Percentiles rank a stretch among this genome's conserved stretches.
phyloP scores from a whole-genome alignment of 352 stramenopile species.

The Phytophthora palmivora region DNA sequence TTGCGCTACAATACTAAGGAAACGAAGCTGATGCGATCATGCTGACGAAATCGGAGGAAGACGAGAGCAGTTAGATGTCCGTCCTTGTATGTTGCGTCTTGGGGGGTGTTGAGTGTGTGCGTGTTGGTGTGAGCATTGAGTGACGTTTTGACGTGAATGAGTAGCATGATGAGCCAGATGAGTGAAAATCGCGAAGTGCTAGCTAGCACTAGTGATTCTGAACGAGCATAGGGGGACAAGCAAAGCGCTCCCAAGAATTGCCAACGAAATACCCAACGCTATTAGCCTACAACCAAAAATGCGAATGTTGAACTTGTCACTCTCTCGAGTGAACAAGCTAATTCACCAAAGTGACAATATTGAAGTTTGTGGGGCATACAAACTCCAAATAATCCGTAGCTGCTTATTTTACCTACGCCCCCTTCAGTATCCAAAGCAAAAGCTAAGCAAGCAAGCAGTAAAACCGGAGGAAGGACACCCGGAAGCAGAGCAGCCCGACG shows the following conservation, averaged over 20 bases:
- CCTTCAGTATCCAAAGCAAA: slow-evolving; percentile 25
- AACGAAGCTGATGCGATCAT: background rate
- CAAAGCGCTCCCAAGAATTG: no score
- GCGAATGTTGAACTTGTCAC: slow-evolving; percentile 4
- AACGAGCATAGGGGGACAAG: no score
- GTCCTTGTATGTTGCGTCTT: slow-evolving; percentile 32
- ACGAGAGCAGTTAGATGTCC: slow-evolving; percentile 18
- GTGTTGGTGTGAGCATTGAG: slow-evolving; percentile 32
- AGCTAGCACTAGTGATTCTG: no score
- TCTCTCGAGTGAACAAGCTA: slow-evolving; percentile 4
- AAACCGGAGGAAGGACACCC: slow-evolving; percentile 24
- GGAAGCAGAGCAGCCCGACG: slow-evolving; percentile 27
- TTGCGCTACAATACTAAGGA: background rate
- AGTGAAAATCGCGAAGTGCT: background rate
- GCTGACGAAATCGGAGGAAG: background rate
- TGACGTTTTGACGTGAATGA: slow-evolving; percentile 22
- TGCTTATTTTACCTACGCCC: slow-evolving; percentile 2
- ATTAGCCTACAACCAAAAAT: background rate
- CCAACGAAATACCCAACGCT: no score
- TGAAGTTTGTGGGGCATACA: slow-evolving; percentile 22
- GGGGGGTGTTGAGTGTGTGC: slow-evolving; percentile 28
- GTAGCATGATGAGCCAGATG: background rate
- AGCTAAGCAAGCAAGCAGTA: slow-evolving; percentile 20
- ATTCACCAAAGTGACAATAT: slow-evolving; percentile 15
- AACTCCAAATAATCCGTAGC: slow-evolving; percentile 11